Base-by-base conservation (phyloP, 306 rosid species). In the Cicer arietinum region DNA sequence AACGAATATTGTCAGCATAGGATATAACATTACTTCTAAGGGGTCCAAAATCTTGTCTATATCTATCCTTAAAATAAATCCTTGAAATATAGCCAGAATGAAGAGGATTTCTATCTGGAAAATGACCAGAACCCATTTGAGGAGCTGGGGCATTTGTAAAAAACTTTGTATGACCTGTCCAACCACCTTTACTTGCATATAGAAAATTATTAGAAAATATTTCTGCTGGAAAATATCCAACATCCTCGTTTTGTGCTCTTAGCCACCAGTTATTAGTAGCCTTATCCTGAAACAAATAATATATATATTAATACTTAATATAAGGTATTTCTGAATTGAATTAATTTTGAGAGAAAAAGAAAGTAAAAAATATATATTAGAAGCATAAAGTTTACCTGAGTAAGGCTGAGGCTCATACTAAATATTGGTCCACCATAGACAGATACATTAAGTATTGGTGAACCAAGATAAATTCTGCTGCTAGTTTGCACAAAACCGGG, bases 221-320 rank as follows among this genome's bases (percentile, higher is more conserved):
- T 7, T 6, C 17, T 12, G 53, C 76, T 0, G 81, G 81, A 3
- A 68, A 77, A 59, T 77, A 77, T 46, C 81, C 75, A 14, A 67
- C 1, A 3, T 37, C 1, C 1, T 0, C 5, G 8, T 66, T 2
- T 6, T 54, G 13, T 13, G 25, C 45, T 20, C 2, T 54, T 10
- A 66, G 2, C 80, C 74, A 67, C 80, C 80, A 76, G 9, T 66
- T 76, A 7, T 44, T 45, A 4, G 69, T 57, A 18, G 0, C 0
- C 7, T n/a, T n/a, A 43, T 77, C 81, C 81, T 68, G 61, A 59
- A 59, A 59, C 51, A 20, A 14, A 22, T 14, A 14, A 14, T 14
- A 14, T 14, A 14, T 14, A 14, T 25, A 25, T 0, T 0, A 25
- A 25, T 25, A 25, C 35, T 25, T 25, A 25, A 25, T 14, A 25